phyloP scores from a whole-genome alignment of 257 asterid species.

The Jaltomata sinuosa region DNA sequence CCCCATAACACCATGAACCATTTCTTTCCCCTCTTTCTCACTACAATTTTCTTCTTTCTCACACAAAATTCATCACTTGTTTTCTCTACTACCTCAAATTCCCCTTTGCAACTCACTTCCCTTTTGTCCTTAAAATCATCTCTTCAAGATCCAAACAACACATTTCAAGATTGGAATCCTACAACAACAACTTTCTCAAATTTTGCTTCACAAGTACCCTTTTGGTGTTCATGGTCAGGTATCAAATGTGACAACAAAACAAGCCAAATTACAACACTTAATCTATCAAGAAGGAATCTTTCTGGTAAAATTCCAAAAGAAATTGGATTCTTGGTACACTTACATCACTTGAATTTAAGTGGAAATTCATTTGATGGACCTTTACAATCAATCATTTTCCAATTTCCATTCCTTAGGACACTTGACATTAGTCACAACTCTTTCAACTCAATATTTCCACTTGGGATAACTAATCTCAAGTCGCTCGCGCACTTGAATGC shows the following conservation, averaged over 20 bases:
- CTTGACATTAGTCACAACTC: constrained; percentile 69
- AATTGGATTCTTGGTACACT: constrained; percentile 32
- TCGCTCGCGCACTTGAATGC: constrained; percentile 40
- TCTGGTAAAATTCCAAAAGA: constrained; percentile 54
- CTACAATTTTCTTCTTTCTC: constrained; percentile 11
- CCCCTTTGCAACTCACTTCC: constrained; percentile 34
- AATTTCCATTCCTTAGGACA: constrained; percentile 38
- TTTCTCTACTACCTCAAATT: constrained; percentile 15
- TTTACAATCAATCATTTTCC: constrained; percentile 41
- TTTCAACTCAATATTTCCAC: constrained; percentile 60
- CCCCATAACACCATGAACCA: constrained; percentile 3
- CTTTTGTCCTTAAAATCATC: constrained; percentile 63
- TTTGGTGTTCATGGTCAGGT: constrained; percentile 85
- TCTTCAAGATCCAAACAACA: constrained; percentile 51
- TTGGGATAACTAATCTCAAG: constrained; percentile 45
- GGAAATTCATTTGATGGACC: constrained; percentile 55
- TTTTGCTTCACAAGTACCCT: constrained; percentile 25
- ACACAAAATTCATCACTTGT: background rate
- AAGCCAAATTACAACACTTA: constrained; percentile 33
- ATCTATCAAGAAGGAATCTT: constrained; percentile 60
- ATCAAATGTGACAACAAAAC: constrained; percentile 48
- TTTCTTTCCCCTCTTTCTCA: background rate
- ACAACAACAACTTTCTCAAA: constrained; percentile 17
- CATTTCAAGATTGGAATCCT: constrained; percentile 64
- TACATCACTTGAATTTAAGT: constrained; percentile 64